A percentile compares a stretch with the other conserved stretches of the same genome.
phyloP scores from a whole-genome alignment of 306 rosid genomes.

The Cucumis cinereus region DNA sequence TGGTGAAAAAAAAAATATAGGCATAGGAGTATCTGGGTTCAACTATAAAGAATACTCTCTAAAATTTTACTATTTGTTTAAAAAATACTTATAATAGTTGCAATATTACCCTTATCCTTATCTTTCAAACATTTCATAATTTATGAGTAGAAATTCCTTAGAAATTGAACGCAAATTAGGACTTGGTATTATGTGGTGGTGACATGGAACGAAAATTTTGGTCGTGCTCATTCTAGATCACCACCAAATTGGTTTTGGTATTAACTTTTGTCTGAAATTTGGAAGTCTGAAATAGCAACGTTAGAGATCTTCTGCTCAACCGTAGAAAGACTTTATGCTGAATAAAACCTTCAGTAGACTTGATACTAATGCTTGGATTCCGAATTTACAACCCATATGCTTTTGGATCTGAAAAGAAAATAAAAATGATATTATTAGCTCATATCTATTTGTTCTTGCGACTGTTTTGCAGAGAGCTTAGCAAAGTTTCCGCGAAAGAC shows the following conservation, averaged over 20 bases:
- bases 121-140: not conserved
- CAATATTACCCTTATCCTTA: not conserved
- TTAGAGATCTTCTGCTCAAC: not conserved
- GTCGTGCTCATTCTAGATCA: not conserved
- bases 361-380: not conserved
- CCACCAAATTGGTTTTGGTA: not conserved
- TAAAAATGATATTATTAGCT: no score
- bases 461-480: slow-evolving; percentile 56
- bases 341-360: not conserved
- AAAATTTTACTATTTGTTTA: not conserved
- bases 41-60: no score
- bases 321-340: not conserved
- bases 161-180: not conserved
- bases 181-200: not conserved
- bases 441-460: not conserved
- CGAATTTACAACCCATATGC: not conserved
- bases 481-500: slow-evolving; percentile 87
- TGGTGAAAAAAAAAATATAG: not conserved
- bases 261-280: not conserved
- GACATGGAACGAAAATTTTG: not conserved
- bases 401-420: not conserved
- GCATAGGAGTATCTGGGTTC: not conserved
- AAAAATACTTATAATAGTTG: not conserved
- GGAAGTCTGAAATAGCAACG: not conserved
- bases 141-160: no score